Percentiles rank a stretch among this genome's conserved stretches.
phyloP scores from a whole-genome alignment of 228 moss, liverwort and hornwort genomes.

The Sphagnum fallax region DNA sequence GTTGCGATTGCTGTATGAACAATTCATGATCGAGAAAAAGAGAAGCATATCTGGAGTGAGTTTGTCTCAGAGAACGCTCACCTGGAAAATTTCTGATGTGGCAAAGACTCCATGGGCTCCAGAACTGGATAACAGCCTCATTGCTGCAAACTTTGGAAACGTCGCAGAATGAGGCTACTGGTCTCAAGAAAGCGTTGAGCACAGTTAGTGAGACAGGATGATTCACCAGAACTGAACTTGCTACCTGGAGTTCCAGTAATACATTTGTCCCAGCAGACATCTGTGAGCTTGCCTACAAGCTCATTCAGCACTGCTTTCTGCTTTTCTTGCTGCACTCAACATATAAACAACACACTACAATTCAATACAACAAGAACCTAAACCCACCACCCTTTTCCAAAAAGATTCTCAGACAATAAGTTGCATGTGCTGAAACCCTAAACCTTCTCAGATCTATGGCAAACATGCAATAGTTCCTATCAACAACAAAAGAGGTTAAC shows the following conservation, averaged over 20 bases:
- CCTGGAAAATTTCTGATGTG: background rate
- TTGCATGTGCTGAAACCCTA: background rate
- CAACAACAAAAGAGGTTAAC: background rate
- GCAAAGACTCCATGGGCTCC: background rate
- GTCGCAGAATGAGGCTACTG: conserved; percentile 77
- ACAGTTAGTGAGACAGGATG: conserved; percentile 75
- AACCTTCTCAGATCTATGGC: too few species aligned
- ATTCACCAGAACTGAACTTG: conserved; percentile 88
- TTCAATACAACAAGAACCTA: background rate
- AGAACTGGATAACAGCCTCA: conserved; percentile 10
- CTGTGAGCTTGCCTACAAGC: conserved; percentile 89
- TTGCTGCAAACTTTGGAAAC: conserved; percentile 74
- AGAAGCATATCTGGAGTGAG: too few species aligned
- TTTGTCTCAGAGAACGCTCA: background rate
- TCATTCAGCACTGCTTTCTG: conserved; percentile 88
- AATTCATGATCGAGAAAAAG: too few species aligned
- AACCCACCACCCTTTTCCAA: background rate
- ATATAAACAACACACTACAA: background rate
- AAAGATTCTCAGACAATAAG: background rate
- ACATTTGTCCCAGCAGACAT: conserved; percentile 95
- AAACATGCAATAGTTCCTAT: background rate
- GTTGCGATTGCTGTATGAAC: too few species aligned
- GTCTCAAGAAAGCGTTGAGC: conserved; percentile 87
- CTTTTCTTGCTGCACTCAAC: conserved; percentile 71
- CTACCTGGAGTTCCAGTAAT: conserved; percentile 71